phyloP scores from a whole-genome alignment of 768 basidiomycete genomes.

The Omphalotus guepiniiformis region DNA sequence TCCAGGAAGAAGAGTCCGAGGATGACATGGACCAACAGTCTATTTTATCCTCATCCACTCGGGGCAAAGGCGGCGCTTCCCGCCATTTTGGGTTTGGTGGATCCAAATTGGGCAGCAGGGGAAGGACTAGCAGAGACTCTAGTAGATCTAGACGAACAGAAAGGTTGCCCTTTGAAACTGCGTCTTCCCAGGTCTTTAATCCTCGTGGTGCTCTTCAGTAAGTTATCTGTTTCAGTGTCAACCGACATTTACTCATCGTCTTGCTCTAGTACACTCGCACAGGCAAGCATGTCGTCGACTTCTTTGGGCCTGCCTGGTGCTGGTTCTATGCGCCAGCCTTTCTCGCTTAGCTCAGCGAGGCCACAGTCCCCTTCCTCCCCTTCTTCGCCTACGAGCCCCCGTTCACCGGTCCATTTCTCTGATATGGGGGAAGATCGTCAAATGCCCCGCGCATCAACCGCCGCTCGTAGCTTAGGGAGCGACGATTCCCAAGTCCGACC shows the following conservation, averaged over 20 bases:
- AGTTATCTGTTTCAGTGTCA: conserved; percentile 25
- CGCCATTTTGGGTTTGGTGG: conserved; percentile 35
- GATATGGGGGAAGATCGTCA: conserved; percentile 12
- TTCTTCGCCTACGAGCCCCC: conserved; percentile 23
- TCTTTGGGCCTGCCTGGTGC: conserved; percentile 46
- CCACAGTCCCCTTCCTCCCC: conserved; percentile 26
- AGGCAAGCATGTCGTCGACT: conserved; percentile 55
- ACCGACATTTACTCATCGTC: conserved; percentile 4
- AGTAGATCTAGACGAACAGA: conserved; percentile 43
- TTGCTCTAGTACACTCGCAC: conserved; percentile 47
- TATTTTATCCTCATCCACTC: conserved; percentile 19
- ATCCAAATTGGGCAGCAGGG: conserved; percentile 33
- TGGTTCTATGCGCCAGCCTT: conserved; percentile 36
- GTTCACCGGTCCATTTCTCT: conserved; percentile 17
- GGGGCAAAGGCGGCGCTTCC: conserved; percentile 14
- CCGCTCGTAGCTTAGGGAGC: conserved; percentile 14
- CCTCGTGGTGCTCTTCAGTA: conserved; percentile 58
- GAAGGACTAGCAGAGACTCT: conserved; percentile 63
- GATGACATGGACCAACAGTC: conserved; percentile 27
- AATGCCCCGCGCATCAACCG: conserved; percentile 7
- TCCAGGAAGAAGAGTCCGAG: conserved; percentile 44
- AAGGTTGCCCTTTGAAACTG: conserved; percentile 58
- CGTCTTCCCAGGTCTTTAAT: conserved; percentile 45
- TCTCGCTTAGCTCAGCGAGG: conserved; percentile 37
- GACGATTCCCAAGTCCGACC: conserved; percentile 13